Conservation (phyloP, 768 basidiomycete genomes). For the Podaxis sp. region DNA sequence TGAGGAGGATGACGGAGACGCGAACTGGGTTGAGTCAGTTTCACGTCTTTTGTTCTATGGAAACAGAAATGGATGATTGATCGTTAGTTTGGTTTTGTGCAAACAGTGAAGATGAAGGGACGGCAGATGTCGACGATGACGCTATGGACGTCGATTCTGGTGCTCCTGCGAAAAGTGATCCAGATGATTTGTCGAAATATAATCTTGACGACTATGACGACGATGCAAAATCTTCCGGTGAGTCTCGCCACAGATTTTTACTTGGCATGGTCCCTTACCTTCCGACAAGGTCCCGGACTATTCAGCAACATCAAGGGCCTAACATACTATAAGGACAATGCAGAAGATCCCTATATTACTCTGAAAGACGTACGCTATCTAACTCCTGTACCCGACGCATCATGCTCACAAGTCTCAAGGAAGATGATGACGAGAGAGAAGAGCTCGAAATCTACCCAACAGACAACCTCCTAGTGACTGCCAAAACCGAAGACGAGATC, state of each 20-base stretch:
- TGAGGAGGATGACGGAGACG: slow-evolving; percentile 44
- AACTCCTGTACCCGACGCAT: neutral
- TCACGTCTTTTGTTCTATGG: slow-evolving; percentile 11
- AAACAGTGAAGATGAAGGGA: slow-evolving; percentile 47
- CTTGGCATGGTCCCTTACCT: slow-evolving; percentile 7
- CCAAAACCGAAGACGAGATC: slow-evolving; percentile 96
- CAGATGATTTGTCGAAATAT: slow-evolving; percentile 81
- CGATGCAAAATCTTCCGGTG: slow-evolving; percentile 48
- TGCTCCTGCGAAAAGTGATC: slow-evolving; percentile 31
- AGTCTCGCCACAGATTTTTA: slow-evolving; percentile 17
- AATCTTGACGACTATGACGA: slow-evolving; percentile 92
- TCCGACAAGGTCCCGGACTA: slow-evolving; percentile 61
- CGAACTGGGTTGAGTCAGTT: slow-evolving; percentile 89
- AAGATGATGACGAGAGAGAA: slow-evolving; percentile 78
- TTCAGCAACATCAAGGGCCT: slow-evolving; percentile 97
- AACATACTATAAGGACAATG: slow-evolving; percentile 86
- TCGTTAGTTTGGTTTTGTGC: slow-evolving; percentile 21
- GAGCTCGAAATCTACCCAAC: slow-evolving; percentile 88
- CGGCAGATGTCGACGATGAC: slow-evolving; percentile 49
- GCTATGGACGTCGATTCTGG: slow-evolving; percentile 63
- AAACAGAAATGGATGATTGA: slow-evolving; percentile 12
- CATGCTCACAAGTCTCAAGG: slow-evolving; percentile 36
- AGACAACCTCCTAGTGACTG: slow-evolving; percentile 89
- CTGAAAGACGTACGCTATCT: slow-evolving; percentile 76
- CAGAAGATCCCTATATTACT: slow-evolving; percentile 96